Evolutionary conservation across 371 early-diverging fungal species (phyloP).

Genomic region (Syncephalastrum sp.): DNA sequence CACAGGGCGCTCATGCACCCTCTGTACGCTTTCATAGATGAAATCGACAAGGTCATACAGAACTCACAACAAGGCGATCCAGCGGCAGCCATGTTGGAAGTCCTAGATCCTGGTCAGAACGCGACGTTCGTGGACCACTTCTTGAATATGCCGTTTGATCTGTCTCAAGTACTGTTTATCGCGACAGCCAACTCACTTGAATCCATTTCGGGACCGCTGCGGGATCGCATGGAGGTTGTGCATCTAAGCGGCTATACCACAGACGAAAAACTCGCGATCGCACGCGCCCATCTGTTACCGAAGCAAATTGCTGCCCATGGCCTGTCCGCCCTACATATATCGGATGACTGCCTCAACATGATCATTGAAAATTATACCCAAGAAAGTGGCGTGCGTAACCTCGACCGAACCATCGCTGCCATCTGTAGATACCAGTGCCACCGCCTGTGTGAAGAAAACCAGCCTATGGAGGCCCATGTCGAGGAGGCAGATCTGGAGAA

Average conservation of each 20-base stretch:
- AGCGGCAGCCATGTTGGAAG: slow-evolving; percentile 81
- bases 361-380: slow-evolving; percentile 73
- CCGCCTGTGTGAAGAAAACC: slow-evolving; percentile 43
- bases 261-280: slow-evolving; percentile 72
- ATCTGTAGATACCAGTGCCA: slow-evolving; percentile 73
- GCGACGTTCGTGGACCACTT: slow-evolving; percentile 76
- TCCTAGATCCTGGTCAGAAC: slow-evolving; percentile 88
- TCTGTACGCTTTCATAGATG: slow-evolving; percentile 49
- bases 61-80: slow-evolving; percentile 81
- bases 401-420: slow-evolving; percentile 74
- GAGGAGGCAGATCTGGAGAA: slow-evolving; percentile 42
- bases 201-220: slow-evolving; percentile 74
- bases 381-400: slow-evolving; percentile 78
- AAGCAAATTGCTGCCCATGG: slow-evolving; percentile 79
- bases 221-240: slow-evolving; percentile 89
- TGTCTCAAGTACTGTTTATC: slow-evolving; percentile 82
- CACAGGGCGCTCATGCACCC: not conserved
- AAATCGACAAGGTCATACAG: slow-evolving; percentile 80
- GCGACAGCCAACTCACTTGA: slow-evolving; percentile 84
- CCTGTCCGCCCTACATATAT: slow-evolving; percentile 40
- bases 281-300: slow-evolving; percentile 52
- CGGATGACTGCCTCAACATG: slow-evolving; percentile 54
- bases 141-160: slow-evolving; percentile 78
- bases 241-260: slow-evolving; percentile 82
- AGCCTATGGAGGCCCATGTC: slow-evolving; percentile 7